Evolutionary conservation across 768 basidiomycete species (phyloP).

Genomic region (Lactifluus hygrophoroides): DNA sequence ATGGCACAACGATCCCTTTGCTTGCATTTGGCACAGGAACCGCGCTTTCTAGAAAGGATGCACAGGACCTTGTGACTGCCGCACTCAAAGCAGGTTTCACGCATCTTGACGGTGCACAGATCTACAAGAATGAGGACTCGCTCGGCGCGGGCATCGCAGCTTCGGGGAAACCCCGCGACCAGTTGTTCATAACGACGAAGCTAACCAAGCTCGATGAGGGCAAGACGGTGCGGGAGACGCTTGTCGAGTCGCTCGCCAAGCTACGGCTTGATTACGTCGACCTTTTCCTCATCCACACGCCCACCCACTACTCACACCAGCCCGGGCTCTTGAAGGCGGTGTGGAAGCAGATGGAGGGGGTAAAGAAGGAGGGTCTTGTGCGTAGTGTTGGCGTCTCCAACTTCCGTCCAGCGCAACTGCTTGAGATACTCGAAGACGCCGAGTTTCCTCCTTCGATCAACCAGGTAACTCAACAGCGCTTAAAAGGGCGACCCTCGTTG

Average conservation of each 20-base stretch:
- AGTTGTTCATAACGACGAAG: conserved; percentile 40
- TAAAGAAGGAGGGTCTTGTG: conserved; percentile 34
- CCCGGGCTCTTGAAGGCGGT: conserved; percentile 27
- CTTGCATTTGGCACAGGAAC: conserved; percentile 35
- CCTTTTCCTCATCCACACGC: conserved; percentile 39
- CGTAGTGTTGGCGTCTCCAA: conserved; percentile 49
- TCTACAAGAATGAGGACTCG: conserved; percentile 32
- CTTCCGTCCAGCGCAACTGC: conserved; percentile 36
- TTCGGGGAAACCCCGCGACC: conserved; percentile 30
- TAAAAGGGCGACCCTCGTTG: no score
- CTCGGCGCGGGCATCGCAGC: conserved; percentile 29
- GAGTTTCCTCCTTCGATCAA: conserved; percentile 44
- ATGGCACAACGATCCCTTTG: conserved; percentile 31
- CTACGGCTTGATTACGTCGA: conserved; percentile 35
- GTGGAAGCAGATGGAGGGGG: conserved; percentile 37
- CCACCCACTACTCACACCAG: conserved; percentile 16
- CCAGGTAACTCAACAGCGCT: conserved; percentile 32
- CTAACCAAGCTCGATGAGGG: conserved; percentile 26
- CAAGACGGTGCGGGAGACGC: conserved; percentile 30
- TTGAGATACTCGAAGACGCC: conserved; percentile 36
- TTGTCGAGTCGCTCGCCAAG: conserved; percentile 35
- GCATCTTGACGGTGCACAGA: conserved; percentile 34
- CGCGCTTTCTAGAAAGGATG: conserved; percentile 27
- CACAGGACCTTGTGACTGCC: conserved; percentile 21
- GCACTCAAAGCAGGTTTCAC: conserved; percentile 32